Evolutionary conservation across 2,329 filamentous ascomycete genomes (phyloP).

Genomic region (Celoporthe dispersa): DNA sequence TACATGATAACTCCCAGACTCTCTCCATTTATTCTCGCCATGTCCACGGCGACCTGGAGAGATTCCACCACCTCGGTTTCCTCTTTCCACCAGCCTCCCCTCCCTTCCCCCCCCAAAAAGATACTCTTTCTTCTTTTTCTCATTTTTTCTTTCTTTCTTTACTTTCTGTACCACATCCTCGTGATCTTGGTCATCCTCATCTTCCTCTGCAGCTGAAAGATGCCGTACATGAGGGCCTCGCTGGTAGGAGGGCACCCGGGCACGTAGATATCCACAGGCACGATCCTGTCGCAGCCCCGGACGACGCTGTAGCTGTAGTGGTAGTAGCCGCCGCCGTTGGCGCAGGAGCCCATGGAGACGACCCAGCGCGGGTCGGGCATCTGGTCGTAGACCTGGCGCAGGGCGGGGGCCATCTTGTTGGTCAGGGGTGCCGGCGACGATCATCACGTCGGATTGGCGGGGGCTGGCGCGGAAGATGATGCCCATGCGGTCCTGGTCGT

Average conservation of each 20-base stretch:
- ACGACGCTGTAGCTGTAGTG: constrained; percentile 73
- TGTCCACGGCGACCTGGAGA: not conserved
- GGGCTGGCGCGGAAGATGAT: constrained; percentile 76
- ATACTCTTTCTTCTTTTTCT: too few relatives aligned
- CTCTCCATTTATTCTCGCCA: not conserved
- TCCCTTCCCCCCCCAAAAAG: too few relatives aligned
- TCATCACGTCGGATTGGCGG: constrained; percentile 84
- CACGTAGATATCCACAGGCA: constrained; percentile 71
- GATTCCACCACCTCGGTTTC: not conserved
- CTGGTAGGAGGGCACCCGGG: constrained; percentile 62
- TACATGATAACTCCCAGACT: not conserved
- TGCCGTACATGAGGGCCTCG: constrained; percentile 56
- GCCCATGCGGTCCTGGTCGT: constrained; percentile 86
- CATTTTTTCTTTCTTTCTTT: constrained; percentile 13
- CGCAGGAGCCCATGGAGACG: constrained; percentile 72
- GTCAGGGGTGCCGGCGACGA: constrained; percentile 90
- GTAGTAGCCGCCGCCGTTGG: constrained; percentile 75
- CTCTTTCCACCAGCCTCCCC: not conserved
- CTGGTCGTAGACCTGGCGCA: constrained; percentile 92
- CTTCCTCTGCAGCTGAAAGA: constrained; percentile 73
- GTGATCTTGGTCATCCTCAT: constrained; percentile 57
- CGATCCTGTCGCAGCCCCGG: constrained; percentile 66
- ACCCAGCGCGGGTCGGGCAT: constrained; percentile 92
- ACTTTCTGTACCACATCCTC: constrained; percentile 58
- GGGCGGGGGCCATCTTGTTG: constrained; percentile 93